Evolutionary conservation across 441 rosid species (phyloP).

Genomic region (Brassica hybrid): DNA sequence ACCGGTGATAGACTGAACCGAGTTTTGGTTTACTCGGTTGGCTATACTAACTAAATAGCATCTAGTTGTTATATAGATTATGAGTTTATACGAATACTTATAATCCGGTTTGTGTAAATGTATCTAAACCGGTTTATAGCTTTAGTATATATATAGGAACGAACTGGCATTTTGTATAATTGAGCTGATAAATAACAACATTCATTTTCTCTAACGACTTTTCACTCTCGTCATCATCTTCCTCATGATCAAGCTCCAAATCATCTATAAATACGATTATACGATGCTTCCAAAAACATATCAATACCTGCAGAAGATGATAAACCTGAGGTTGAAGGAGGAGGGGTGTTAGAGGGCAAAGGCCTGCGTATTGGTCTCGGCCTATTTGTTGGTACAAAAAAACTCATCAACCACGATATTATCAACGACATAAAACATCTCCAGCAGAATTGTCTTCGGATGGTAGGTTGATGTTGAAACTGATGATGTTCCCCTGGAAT

Average conservation of each 20-base stretch:
- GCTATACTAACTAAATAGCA: not conserved
- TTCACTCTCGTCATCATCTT: too few relatives aligned
- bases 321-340: slow-evolving; percentile 10
- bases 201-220: too few relatives aligned
- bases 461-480: too few relatives aligned
- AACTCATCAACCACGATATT: not conserved
- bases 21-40: not conserved
- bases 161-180: too few relatives aligned
- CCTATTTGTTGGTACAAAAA: not conserved
- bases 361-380: slow-evolving; percentile 3
- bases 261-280: too few relatives aligned
- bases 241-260: too few relatives aligned
- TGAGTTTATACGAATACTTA: not conserved
- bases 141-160: too few relatives aligned
- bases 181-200: too few relatives aligned
- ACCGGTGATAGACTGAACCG: not conserved
- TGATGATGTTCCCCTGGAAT: slow-evolving; percentile 1
- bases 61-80: not conserved
- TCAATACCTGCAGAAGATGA: not conserved
- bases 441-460: not conserved
- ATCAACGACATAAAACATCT: not conserved
- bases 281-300: not conserved
- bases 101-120: too few relatives aligned
- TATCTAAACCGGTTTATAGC: too few relatives aligned
- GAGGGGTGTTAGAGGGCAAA: not conserved